Evolutionary conservation across 1,284 basidiomycete genomes (phyloP), one percentile per base, ranked within the genome.

Genomic region (Meira miltonrushii): DNA sequence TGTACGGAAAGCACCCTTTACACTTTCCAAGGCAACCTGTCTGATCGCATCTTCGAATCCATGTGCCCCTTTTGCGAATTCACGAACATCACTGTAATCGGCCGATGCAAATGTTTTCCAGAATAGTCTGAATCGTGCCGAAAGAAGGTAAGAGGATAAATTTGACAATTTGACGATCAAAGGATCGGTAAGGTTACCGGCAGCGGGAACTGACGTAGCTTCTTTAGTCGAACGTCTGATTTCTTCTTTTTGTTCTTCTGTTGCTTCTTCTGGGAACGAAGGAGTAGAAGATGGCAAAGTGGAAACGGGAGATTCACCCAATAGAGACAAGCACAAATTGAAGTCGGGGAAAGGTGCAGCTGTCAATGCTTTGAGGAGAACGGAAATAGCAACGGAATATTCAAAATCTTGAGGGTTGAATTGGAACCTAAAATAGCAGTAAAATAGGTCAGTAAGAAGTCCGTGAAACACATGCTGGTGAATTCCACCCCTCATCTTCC

Each of bases 381-480:
- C 90, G 82, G 94, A 90, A 80, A 94, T 83, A 68, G 92, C 88
- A 19, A 93, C 88, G 72, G 93, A 90, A 8, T 90, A 87, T 81
- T 93, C 93, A 81, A 90, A 90, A 47, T 94, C 85, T 78, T 89
- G 86, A 17, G 90, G 86, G 82, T 97, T 97, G 82, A 96, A 96
- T 78, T 97, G 93, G 81, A 95, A 95, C 58, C 92, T 95, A 68
- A 19, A 63, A 21, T 8, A 33, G 13, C 39, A 10, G 28, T 4
- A 38, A 33, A 43, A 40, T 41, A 15, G 3, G 28, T 43, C 47
- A 55, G 57, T 6, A 21, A 39, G 17, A 6, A 37, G 40, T 11
- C 10, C 19, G 39, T 15, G 5, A 43, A 43, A 11, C 11, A 6
- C 4, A 15, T 11, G 10, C 10, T 43, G 48, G 15, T 3, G 3